Conservation (phyloP, 2,329 filamentous ascomycete genomes). For the Aspergillus cejpii region DNA sequence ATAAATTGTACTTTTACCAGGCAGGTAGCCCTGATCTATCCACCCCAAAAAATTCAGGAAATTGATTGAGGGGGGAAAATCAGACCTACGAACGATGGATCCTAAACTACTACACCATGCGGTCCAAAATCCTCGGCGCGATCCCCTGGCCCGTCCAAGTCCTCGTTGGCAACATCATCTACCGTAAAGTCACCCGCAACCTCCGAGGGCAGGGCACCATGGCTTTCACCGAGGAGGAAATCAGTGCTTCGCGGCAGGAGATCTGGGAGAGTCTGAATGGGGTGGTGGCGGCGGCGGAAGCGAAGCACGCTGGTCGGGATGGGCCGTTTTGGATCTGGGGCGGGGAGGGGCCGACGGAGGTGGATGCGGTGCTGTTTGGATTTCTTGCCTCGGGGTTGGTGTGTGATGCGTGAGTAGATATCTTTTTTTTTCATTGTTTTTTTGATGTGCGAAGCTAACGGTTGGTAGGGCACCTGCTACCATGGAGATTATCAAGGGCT, state of each 20-base stretch:
- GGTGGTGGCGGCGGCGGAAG: conserved; percentile 37
- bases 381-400: conserved; percentile 51
- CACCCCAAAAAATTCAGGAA: neutral
- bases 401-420: conserved; percentile 47
- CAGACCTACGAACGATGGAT: conserved; percentile 51
- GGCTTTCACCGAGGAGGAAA: conserved; percentile 48
- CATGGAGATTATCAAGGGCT: conserved; percentile 40
- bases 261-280: conserved; percentile 50
- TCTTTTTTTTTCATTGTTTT: neutral
- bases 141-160: conserved; percentile 50
- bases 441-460: conserved; percentile 6
- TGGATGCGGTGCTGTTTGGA: conserved; percentile 52
- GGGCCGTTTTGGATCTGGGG: conserved; percentile 55
- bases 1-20: conserved; percentile 54
- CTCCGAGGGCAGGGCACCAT: conserved; percentile 53
- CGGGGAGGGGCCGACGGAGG: conserved; percentile 49
- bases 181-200: conserved; percentile 40
- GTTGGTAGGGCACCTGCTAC: conserved; percentile 44
- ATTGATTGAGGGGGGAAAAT: conserved; percentile 21
- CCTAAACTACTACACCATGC: conserved; percentile 55
- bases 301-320: conserved; percentile 20
- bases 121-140: conserved; percentile 44
- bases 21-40: conserved; percentile 26
- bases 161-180: conserved; percentile 47
- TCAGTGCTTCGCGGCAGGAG: conserved; percentile 42